Base-by-base conservation (phyloP, 768 basidiomycete species). In the Candolleomyces eurysporus region DNA sequence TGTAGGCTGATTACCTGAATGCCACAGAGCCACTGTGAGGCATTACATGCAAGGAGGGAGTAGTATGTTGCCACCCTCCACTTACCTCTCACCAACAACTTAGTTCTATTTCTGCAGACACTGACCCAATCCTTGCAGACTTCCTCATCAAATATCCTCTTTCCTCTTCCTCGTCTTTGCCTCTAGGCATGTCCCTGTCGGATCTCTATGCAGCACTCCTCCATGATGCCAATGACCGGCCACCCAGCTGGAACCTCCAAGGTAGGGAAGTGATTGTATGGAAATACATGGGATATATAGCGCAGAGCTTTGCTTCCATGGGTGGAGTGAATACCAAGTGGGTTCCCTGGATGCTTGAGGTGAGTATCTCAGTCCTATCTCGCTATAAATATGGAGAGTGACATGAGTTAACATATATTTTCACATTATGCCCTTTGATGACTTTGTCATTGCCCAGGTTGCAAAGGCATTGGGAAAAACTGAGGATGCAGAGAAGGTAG, bases 1-100 rank as follows among this genome's bases (percentile, higher is more conserved):
- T 31, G 11, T 60, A 87, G 86, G 86, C 5, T 88, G 86, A 85
- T 75, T 88, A 5, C 86, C 87, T 5, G 86, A 88, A 69, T 86
- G 86, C 65, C 79, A 86, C 57, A 82, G 82, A 50, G 80, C 85
- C 4, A 83, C 84, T 5, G 76, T 74, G 6, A 75, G 75, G 73
- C 81, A 82, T 43, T 84, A 72, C 48, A 80, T 84, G 42, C 85
- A 88, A 68, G 86, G 86, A 13, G 85, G 86, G 31, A 87, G 84
- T 64, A 81, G 86, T 87, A 67, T 60, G 84, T 78, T 21, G 16
- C 42, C 50, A 2, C 7, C 32, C 49, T 21, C 62, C 11, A n/a
- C 26, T 39, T 22, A n/a, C 13, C 14, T 10, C 30, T n/a, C 17
- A 6, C 26, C 4, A 4, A 2, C 26, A 26, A 26, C 26, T 4